A percentile compares a stretch with the other conserved stretches of the same genome.
phyloP scores from a whole-genome alignment of 495 filamentous ascomycete species.

The Parathielavia appendiculata region DNA sequence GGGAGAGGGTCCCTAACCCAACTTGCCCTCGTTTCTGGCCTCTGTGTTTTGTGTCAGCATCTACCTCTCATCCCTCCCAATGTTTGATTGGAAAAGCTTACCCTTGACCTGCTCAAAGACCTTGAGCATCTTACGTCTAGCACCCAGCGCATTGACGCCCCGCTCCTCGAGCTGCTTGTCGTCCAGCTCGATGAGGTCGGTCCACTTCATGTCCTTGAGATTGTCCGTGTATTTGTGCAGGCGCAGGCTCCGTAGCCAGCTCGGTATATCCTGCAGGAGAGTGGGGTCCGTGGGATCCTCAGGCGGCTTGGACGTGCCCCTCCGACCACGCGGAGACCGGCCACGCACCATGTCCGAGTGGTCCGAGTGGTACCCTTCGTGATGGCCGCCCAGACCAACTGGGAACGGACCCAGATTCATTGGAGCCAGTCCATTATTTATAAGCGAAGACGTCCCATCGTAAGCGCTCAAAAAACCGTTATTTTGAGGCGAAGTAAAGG shows the following conservation, averaged over 20 bases:
- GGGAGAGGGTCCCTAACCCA: conserved; percentile 28
- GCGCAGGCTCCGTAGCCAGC: conserved; percentile 89
- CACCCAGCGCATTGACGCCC: conserved; percentile 92
- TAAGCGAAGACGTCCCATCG: conserved; percentile 64
- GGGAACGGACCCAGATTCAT: conserved; percentile 68
- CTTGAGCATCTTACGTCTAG: conserved; percentile 97
- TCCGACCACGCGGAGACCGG: conserved; percentile 83
- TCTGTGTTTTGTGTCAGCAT: conserved; percentile 24
- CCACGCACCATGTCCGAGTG: conserved; percentile 86
- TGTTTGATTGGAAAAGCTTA: conserved; percentile 23
- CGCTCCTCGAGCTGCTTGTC: conserved; percentile 90
- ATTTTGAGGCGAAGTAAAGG: conserved; percentile 85
- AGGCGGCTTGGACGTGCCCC: conserved; percentile 94
- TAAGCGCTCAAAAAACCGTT: conserved; percentile 93
- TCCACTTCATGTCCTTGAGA: conserved; percentile 94
- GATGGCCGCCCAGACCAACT: conserved; percentile 51
- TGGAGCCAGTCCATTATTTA: conserved; percentile 67
- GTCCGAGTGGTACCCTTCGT: conserved; percentile 90
- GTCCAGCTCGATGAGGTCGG: conserved; percentile 84
- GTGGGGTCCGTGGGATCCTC: conserved; percentile 92
- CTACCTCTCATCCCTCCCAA: not conserved
- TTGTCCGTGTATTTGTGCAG: conserved; percentile 99
- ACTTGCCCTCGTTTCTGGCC: conserved; percentile 46
- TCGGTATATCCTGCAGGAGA: conserved; percentile 90
- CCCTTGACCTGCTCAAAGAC: conserved; percentile 94